phyloP scores from a whole-genome alignment of 495 filamentous ascomycete species.

The Lasiosphaeris hirsuta region DNA sequence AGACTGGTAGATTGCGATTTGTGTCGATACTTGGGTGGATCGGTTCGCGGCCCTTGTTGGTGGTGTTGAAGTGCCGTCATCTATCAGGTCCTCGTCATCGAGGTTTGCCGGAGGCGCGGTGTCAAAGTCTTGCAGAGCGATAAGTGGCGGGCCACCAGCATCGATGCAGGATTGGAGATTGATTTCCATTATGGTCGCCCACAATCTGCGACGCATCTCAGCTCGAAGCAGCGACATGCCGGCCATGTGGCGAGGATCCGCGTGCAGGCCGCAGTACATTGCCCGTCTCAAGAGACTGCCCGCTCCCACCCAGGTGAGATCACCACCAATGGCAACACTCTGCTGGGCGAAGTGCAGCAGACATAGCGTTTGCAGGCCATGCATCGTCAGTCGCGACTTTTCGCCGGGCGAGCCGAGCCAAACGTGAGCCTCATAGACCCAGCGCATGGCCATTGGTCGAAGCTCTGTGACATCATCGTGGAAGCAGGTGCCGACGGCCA shows the following conservation, averaged over 20 bases:
- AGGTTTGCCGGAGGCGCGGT: neutral
- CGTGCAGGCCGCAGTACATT: neutral
- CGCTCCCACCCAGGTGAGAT: neutral
- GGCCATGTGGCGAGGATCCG: neutral
- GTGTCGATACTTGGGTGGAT: neutral
- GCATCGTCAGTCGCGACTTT: neutral
- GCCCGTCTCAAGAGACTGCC: neutral
- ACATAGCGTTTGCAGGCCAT: neutral
- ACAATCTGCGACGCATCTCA: neutral
- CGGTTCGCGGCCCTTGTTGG: neutral
- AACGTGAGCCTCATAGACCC: neutral
- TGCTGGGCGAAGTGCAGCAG: neutral
- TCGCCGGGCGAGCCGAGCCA: neutral
- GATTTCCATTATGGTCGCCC: neutral
- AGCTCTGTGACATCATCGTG: neutral
- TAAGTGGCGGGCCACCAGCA: neutral
- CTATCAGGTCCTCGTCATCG: neutral
- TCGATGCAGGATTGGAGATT: neutral
- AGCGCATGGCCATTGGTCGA: neutral
- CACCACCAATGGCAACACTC: neutral
- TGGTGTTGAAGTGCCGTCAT: neutral
- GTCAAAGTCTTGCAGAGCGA: neutral
- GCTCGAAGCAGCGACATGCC: neutral
- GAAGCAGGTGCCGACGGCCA: neutral
- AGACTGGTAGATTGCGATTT: neutral